Evolutionary conservation across 164 flowering plant genomes (phyloP).

Genomic region (Berberis thunbergii): DNA sequence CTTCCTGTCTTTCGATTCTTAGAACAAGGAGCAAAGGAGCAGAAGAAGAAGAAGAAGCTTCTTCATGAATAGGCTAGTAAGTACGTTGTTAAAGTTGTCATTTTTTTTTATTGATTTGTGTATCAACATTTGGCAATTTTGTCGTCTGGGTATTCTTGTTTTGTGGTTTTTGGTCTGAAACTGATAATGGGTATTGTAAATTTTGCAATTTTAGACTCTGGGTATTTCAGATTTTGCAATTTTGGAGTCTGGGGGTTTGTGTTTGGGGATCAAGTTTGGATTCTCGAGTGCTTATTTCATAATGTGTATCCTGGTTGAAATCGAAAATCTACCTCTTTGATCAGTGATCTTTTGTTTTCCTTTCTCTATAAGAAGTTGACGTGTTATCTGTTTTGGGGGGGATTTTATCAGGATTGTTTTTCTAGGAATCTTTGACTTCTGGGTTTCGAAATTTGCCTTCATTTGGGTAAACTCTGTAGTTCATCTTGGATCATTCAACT

Average conservation of each 20-base stretch:
- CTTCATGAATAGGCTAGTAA: conserved; percentile 81
- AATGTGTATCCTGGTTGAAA: not conserved
- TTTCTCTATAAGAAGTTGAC: not conserved
- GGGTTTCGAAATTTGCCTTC: too few species aligned
- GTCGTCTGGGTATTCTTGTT: not conserved
- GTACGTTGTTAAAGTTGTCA: conserved; percentile 44
- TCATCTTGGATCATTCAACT: too few species aligned
- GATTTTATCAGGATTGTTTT: too few species aligned
- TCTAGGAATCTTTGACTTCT: too few species aligned
- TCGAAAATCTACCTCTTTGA: not conserved
- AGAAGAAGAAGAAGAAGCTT: not conserved
- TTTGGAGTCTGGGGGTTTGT: not conserved
- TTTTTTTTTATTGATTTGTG: not conserved
- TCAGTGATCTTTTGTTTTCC: not conserved
- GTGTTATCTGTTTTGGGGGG: not conserved
- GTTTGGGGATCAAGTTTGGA: not conserved
- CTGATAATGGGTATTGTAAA: not conserved
- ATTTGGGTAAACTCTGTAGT: too few species aligned
- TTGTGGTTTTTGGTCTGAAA: not conserved
- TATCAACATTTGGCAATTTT: not conserved
- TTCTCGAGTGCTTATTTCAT: not conserved
- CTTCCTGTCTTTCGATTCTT: conserved; percentile 7
- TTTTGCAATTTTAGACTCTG: not conserved
- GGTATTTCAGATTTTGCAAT: not conserved
- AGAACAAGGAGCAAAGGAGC: conserved; percentile 14